phyloP scores from a whole-genome alignment of 352 stramenopile genomes.

The Globisporangium splendens region DNA sequence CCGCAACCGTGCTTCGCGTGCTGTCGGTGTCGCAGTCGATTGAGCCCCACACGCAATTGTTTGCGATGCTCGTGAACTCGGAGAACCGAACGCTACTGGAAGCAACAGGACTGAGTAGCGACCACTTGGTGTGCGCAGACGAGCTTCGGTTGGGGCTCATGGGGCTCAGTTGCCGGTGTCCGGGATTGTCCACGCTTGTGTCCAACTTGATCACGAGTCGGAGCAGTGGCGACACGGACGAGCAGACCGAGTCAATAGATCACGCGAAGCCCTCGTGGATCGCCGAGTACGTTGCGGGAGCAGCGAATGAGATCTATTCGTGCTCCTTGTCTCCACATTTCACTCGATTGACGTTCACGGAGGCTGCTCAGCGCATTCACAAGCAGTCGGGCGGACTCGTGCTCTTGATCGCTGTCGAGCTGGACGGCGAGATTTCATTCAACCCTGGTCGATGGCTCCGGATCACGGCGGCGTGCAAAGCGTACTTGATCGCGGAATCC shows the following conservation, averaged over 20 bases:
- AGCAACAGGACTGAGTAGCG: slow-evolving; percentile 59
- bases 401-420: slow-evolving; percentile 70
- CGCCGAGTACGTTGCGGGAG: slow-evolving; percentile 72
- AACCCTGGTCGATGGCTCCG: slow-evolving; percentile 67
- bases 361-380: slow-evolving; percentile 66
- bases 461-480: slow-evolving; percentile 49
- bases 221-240: slow-evolving; percentile 35
- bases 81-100: slow-evolving; percentile 78
- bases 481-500: slow-evolving; percentile 77
- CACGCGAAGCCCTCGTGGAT: slow-evolving; percentile 34
- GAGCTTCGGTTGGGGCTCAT: slow-evolving; percentile 80
- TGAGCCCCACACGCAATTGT: slow-evolving; percentile 61
- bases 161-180: slow-evolving; percentile 81
- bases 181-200: slow-evolving; percentile 75
- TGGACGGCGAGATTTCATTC: slow-evolving; percentile 59
- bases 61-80: slow-evolving; percentile 82
- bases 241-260: neutral
- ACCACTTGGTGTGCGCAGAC: slow-evolving; percentile 79
- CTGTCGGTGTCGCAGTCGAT: slow-evolving; percentile 71
- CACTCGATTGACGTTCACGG: slow-evolving; percentile 71
- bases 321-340: slow-evolving; percentile 52
- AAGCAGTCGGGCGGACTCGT: slow-evolving; percentile 67
- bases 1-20: slow-evolving; percentile 75
- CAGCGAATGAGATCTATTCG: slow-evolving; percentile 82
- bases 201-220: slow-evolving; percentile 84